These are phyloP conservation scores for Nakazawaea wyomingensis DNA, from an alignment of 805 yeast species.

Conservation along the genomic window DNA sequence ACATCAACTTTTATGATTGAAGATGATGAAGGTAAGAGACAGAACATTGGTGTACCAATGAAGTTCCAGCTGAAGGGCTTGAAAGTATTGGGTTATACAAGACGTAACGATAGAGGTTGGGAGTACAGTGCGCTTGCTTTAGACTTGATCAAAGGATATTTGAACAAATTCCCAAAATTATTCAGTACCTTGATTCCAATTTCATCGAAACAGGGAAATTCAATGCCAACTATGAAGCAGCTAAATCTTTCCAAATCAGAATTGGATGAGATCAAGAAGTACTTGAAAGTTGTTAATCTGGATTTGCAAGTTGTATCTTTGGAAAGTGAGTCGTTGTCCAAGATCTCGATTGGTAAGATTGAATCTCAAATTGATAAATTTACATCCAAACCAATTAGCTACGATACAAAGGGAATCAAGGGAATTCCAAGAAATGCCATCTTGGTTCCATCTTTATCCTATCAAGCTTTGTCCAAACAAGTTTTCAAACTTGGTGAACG, in stretches of 20 bases:
- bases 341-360: constrained; percentile 56
- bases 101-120: constrained; percentile 67
- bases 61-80: constrained; percentile 74
- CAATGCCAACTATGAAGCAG: constrained; percentile 33
- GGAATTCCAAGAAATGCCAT: constrained; percentile 85
- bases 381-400: constrained; percentile 37
- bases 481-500: constrained; percentile 84
- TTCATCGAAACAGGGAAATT: constrained; percentile 15
- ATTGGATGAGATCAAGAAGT: constrained; percentile 27
- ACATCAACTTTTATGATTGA: constrained; percentile 68
- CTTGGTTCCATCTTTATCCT: constrained; percentile 68
- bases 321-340: constrained; percentile 74
- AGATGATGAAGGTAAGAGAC: constrained; percentile 43
- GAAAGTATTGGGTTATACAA: constrained; percentile 86
- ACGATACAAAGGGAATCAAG: constrained; percentile 52
- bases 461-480: constrained; percentile 68
- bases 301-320: constrained; percentile 59
- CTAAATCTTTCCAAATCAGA: constrained; percentile 39
- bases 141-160: constrained; percentile 57
- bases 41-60: constrained; percentile 77
- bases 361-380: constrained; percentile 54
- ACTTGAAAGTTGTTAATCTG: constrained; percentile 44
- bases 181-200: constrained; percentile 31
- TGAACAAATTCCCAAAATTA: constrained; percentile 54
- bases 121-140: constrained; percentile 75